Base-by-base conservation (phyloP, 2,329 filamentous ascomycete species). In the Fusarium sp. region DNA sequence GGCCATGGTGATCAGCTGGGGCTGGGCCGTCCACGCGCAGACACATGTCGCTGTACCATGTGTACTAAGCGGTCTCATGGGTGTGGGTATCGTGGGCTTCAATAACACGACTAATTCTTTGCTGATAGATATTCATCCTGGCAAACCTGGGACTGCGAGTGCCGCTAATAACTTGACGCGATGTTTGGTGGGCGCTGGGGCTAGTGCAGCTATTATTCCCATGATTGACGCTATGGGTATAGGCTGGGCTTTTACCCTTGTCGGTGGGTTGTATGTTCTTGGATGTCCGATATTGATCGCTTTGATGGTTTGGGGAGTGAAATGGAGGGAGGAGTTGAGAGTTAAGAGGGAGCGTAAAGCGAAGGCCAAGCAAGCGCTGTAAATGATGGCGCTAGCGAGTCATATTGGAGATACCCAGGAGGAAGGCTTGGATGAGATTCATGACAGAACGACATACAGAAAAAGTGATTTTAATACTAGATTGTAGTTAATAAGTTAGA, bases 161-260 rank as follows among this genome's bases (percentile, higher is more conserved):
- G 87, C 87, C 1, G 83, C 86, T 0, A 87, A 86, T 64, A 90
- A 90, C 63, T 71, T 90, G 16, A 82, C 84, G 2, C 76, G 87
- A 8, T 90, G 88, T 58, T 75, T 87, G 5, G 72, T 90, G 4
- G 87, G 86, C 1, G 88, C 88, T 0, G 83, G 80, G 0, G 84
- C 83, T 3, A 86, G 82, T 18, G 86, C 85, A 0, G 79, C 84
- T 3, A 84, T 90, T 22, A 75, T 85, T 6, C 84, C 84, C 13
- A 82, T 90, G 82, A 83, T 86, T 12, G 68, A 84, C 11, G 78
- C 76, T 1, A 82, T 89, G 62, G 86, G 86, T 1, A 72, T 80
- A 1, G 87, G 86, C 0, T 86, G 86, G 82, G 81, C 84, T 0
- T 87, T 86, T 64, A 85, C 83, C 0, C 71, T 88, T 9, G 70